Evolutionary conservation across 441 rosid species (phyloP).

Genomic region (Mallotus repandus): DNA sequence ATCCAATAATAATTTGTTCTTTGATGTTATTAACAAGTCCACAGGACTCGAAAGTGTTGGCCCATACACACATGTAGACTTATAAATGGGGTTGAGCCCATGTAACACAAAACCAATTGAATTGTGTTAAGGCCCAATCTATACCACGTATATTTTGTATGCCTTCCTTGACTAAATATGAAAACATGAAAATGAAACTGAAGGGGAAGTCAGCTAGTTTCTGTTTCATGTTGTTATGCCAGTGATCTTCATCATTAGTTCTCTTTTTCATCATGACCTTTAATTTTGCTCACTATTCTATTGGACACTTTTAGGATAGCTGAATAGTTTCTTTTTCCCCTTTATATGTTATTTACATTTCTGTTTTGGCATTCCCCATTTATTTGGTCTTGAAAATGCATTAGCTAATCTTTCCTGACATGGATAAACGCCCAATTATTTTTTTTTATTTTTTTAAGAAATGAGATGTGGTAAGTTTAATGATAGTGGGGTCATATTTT

Average conservation of each 20-base stretch:
- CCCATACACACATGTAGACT: no score
- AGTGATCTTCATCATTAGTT: background rate
- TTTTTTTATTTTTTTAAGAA: background rate
- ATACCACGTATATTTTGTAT: background rate
- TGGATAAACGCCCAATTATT: background rate
- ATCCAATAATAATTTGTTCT: background rate
- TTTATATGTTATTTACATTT: no score
- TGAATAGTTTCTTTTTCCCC: background rate
- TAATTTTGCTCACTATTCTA: constrained; percentile 2
- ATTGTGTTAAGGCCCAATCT: background rate
- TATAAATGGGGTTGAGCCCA: no score
- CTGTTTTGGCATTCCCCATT: background rate
- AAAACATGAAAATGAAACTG: background rate
- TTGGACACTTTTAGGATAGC: background rate
- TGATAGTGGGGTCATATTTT: background rate
- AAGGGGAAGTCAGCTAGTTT: background rate
- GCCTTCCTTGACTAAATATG: background rate
- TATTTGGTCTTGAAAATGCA: background rate
- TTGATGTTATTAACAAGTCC: background rate
- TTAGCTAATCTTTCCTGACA: background rate
- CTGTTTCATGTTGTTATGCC: background rate
- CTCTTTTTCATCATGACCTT: background rate
- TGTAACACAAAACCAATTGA: no score
- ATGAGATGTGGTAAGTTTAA: background rate
- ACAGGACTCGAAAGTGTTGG: no score